These are phyloP conservation scores for Paraconiothyrium sp. DNA, from an alignment of 2,329 filamentous ascomycete genomes.

Conservation along the genomic window DNA sequence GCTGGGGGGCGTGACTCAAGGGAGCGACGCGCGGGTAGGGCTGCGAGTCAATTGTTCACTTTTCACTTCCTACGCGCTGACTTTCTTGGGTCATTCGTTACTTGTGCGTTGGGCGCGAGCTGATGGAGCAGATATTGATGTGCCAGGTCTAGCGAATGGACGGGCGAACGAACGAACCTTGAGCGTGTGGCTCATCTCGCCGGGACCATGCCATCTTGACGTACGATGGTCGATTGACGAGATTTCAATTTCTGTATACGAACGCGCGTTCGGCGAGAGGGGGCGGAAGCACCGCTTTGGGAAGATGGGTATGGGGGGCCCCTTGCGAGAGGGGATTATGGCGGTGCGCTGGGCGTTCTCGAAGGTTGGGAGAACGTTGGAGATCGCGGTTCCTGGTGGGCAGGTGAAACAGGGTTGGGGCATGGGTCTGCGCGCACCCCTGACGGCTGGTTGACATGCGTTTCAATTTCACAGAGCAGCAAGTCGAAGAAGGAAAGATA, in stretches of 20 bases:
- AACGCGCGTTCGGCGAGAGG: neutral
- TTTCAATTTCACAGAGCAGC: neutral
- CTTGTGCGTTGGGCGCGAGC: too few relatives aligned
- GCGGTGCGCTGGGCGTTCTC: slow-evolving; percentile 1
- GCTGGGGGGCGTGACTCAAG: neutral
- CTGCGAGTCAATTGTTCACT: slow-evolving; percentile 3
- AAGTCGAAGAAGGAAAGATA: neutral
- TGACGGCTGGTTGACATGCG: neutral
- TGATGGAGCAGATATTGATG: neutral
- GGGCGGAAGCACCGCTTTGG: neutral
- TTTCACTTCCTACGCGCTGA: neutral
- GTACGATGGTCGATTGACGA: neutral
- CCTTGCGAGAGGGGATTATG: slow-evolving; percentile 1
- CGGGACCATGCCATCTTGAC: neutral
- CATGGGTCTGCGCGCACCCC: slow-evolving; percentile 8
- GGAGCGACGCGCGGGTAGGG: slow-evolving; percentile 4
- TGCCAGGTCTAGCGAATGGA: slow-evolving; percentile 3
- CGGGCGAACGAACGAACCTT: neutral
- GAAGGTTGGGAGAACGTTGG: slow-evolving; percentile 9
- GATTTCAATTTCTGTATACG: slow-evolving; percentile 1
- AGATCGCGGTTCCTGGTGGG: neutral
- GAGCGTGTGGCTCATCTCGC: neutral
- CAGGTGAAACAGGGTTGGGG: slow-evolving; percentile 1
- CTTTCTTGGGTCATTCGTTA: neutral
- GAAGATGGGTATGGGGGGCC: neutral